phyloP scores from a whole-genome alignment of 23 red algal species.

The Gracilaria domingensis region DNA sequence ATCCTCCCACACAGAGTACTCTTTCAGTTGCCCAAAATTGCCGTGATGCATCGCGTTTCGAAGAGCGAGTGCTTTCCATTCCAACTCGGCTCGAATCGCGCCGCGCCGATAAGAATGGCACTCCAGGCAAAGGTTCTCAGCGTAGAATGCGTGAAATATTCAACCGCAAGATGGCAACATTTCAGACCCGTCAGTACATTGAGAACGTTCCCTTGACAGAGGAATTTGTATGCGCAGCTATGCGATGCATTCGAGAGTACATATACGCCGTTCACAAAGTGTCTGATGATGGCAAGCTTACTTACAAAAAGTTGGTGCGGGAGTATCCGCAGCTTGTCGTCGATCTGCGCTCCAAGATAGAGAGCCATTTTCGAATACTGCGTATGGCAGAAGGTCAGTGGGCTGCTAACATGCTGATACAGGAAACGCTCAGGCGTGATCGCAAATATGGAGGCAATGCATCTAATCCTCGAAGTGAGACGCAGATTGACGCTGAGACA shows the following conservation, averaged over 20 bases:
- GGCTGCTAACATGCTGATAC: not conserved
- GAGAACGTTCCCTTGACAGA: not conserved
- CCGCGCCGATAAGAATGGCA: not conserved
- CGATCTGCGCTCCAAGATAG: conserved; percentile 11
- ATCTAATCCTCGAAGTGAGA: too few relatives aligned
- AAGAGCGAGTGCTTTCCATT: conserved; percentile 9
- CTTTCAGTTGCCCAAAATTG: not conserved
- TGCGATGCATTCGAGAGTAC: conserved; percentile 1
- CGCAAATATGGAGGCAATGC: not conserved
- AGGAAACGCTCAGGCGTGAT: conserved; percentile 20
- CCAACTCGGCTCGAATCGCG: conserved; percentile 7
- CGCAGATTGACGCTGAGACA: not conserved
- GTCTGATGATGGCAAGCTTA: not conserved
- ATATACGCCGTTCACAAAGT: not conserved
- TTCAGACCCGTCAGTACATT: not conserved
- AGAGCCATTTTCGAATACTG: conserved; percentile 11
- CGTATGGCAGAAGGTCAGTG: conserved; percentile 11
- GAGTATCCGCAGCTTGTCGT: not conserved
- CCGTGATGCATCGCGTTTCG: not conserved
- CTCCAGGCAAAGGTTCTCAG: conserved; percentile 15
- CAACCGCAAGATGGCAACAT: conserved; percentile 5
- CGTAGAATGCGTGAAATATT: conserved; percentile 15
- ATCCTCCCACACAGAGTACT: not conserved
- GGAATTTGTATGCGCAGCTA: not conserved
- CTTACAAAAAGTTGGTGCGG: not conserved